These are phyloP conservation scores for Geotrichum fermentans DNA, from an alignment of 1,139 yeast species.

Conservation along the genomic window DNA sequence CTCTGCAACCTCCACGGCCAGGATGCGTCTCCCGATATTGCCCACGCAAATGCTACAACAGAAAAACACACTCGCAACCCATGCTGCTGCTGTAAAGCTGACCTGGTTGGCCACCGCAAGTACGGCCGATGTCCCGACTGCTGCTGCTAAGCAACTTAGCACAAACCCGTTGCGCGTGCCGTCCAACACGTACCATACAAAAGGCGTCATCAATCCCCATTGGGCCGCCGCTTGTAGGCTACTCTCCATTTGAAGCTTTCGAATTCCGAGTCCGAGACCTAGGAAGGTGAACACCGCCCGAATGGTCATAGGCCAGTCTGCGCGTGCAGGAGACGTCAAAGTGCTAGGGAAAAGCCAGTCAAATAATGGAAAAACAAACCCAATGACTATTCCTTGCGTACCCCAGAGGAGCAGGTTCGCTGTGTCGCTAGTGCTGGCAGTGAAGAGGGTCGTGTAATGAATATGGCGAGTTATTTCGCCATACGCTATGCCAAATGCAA, in stretches of 20 bases:
- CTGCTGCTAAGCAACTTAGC: constrained; percentile 33
- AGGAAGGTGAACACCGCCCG: constrained; percentile 70
- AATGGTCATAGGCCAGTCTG: constrained; percentile 43
- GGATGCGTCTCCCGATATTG: constrained; percentile 56
- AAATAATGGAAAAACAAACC: constrained; percentile 55
- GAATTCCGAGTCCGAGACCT: constrained; percentile 78
- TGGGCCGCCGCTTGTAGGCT: constrained; percentile 59
- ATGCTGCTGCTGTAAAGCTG: constrained; percentile 34
- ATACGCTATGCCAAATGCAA: constrained; percentile 35
- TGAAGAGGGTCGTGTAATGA: constrained; percentile 24
- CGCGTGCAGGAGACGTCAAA: constrained; percentile 24
- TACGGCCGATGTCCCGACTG: constrained; percentile 29
- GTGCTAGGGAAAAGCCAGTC: constrained; percentile 46
- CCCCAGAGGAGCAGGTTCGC: constrained; percentile 39
- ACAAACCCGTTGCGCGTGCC: constrained; percentile 63
- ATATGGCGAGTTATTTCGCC: constrained; percentile 35
- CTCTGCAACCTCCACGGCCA: constrained; percentile 26
- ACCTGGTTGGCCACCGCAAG: constrained; percentile 25
- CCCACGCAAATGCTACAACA: constrained; percentile 68
- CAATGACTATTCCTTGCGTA: constrained; percentile 57
- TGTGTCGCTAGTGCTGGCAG: neutral
- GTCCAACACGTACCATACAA: constrained; percentile 76
- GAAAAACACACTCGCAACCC: constrained; percentile 61
- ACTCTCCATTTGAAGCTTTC: constrained; percentile 47
- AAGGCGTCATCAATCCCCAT: constrained; percentile 72